These are phyloP conservation scores for Vigna nakashimae DNA, from an alignment of 306 rosid species.

Conservation along the genomic window DNA sequence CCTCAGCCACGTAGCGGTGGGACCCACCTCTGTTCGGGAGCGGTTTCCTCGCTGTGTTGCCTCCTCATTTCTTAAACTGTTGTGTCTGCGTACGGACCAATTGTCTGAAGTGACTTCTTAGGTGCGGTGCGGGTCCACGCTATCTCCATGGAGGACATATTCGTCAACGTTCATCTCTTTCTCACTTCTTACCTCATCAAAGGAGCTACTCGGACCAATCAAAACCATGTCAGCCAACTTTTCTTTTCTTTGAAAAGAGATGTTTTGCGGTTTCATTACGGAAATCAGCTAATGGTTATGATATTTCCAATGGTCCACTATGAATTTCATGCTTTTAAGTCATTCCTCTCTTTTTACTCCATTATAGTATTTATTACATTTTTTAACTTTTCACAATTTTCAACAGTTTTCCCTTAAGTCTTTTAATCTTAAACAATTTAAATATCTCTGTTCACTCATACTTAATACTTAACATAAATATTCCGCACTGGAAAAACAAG, in stretches of 20 bases:
- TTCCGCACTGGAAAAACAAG: neutral
- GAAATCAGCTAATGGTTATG: neutral
- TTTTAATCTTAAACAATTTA: neutral
- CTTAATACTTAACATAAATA: neutral
- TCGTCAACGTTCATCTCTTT: neutral
- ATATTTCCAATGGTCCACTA: conserved; percentile 7
- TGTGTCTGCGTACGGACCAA: conserved; percentile 56
- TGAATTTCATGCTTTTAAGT: neutral
- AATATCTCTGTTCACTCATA: neutral
- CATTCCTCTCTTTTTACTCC: neutral
- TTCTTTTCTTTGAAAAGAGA: no score
- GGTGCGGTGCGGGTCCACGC: conserved; percentile 31
- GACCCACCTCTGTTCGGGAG: conserved; percentile 42
- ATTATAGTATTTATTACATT: neutral
- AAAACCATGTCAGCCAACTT: no score
- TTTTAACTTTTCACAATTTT: neutral
- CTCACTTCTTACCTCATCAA: neutral
- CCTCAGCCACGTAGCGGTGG: conserved; percentile 53
- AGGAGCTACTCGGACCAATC: neutral
- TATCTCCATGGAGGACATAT: neutral
- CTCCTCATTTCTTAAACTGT: conserved; percentile 49
- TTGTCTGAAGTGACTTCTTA: neutral
- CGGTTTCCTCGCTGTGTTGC: conserved; percentile 45
- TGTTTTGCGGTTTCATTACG: neutral
- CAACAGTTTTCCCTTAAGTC: neutral